Evolutionary conservation across 768 basidiomycete genomes (phyloP).

Genomic region (Holtermannia corniformis): DNA sequence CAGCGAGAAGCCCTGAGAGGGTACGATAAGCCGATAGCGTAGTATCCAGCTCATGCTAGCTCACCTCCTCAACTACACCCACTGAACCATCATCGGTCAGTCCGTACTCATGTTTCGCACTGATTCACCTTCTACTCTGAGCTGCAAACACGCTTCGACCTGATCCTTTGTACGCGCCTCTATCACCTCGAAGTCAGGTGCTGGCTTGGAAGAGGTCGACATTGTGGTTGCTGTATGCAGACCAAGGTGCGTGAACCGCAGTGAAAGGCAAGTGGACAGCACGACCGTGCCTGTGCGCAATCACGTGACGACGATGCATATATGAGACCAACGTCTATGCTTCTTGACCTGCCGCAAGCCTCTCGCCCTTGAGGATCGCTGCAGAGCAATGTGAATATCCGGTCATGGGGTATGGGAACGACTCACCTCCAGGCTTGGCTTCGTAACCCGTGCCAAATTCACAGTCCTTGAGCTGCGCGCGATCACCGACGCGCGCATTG

Average conservation of each 20-base stretch:
- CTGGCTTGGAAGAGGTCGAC: too few species aligned
- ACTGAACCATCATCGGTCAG: neutral
- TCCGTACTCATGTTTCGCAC: neutral
- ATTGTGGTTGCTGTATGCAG: neutral
- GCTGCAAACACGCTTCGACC: neutral
- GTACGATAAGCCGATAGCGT: too few species aligned
- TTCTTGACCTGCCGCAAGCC: slow-evolving; percentile 29
- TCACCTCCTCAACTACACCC: neutral
- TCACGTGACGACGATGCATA: too few species aligned
- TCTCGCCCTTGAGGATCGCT: slow-evolving; percentile 31
- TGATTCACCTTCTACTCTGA: neutral
- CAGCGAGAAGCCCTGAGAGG: too few species aligned
- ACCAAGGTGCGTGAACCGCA: neutral
- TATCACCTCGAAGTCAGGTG: neutral
- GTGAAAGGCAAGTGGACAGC: neutral
- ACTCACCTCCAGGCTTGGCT: slow-evolving; percentile 35
- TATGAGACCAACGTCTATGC: slow-evolving; percentile 3
- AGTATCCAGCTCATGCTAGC: neutral
- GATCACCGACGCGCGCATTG: slow-evolving; percentile 39
- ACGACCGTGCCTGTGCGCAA: neutral
- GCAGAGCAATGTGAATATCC: neutral
- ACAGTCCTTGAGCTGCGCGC: slow-evolving; percentile 40
- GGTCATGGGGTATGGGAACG: neutral
- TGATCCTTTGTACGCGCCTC: neutral
- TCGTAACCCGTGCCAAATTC: slow-evolving; percentile 42